Evolutionary conservation across 352 stramenopile genomes (phyloP), one percentile per base, ranked within the genome.

Genomic region (Lagenidium sp.): DNA sequence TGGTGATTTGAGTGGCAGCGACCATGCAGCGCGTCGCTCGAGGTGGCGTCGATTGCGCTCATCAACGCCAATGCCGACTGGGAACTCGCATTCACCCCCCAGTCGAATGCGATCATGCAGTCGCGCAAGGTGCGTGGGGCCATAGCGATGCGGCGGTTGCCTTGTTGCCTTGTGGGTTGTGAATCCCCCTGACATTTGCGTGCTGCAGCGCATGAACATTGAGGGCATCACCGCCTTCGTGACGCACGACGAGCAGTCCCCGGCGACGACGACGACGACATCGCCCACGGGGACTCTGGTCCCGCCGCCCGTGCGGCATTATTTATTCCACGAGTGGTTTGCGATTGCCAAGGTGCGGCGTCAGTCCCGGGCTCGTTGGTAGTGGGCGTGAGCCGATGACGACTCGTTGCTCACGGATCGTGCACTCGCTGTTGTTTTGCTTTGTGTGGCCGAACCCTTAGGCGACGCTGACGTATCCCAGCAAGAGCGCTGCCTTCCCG

Each of bases 321-420:
- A 94, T 73, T 68, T 92, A 65, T 82, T 92, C 32, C 82, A 94
- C 45, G 77, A 88, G 28, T 94, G 82, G 82, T 63, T 63, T 51
- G 85, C 67, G 22, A 82, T 63, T 7, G 50, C 85, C 21, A 92
- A 94, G 63, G 81, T 89, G 58, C n/a, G n/a, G n/a, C n/a, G n/a
- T n/a, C n/a, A n/a, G n/a, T n/a, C n/a, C n/a, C n/a, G n/a, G n/a
- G n/a, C n/a, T n/a, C n/a, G n/a, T n/a, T n/a, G n/a, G n/a, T n/a
- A n/a, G n/a, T n/a, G n/a, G n/a, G n/a, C n/a, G n/a, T n/a, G n/a
- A n/a, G n/a, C n/a, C n/a, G n/a, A n/a, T n/a, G n/a, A n/a, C n/a
- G n/a, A n/a, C n/a, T n/a, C n/a, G n/a, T n/a, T n/a, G n/a, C n/a
- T n/a, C n/a, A n/a, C n/a, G n/a, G n/a, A n/a, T n/a, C n/a, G n/a